Conservation (phyloP, 2,329 filamentous ascomycete species). For the Xylaria sp. region DNA sequence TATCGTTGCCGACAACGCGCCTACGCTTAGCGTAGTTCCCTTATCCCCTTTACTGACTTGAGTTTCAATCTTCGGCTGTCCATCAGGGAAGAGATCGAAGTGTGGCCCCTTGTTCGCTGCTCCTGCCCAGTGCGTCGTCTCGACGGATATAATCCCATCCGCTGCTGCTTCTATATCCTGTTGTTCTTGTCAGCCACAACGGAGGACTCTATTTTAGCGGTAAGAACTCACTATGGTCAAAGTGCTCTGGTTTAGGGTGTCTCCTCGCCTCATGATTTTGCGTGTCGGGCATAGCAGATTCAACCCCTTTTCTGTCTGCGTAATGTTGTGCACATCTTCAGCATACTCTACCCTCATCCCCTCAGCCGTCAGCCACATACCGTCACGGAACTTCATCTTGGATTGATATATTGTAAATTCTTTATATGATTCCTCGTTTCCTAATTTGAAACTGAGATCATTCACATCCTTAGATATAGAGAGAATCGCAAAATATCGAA, state of each 20-base stretch:
- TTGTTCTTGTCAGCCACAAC: conserved; percentile 26
- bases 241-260: conserved; percentile 66
- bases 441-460: not conserved
- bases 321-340: conserved; percentile 69
- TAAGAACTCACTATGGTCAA: conserved; percentile 58
- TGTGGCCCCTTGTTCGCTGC: conserved; percentile 62
- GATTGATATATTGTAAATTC: not conserved
- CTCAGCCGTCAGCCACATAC: conserved; percentile 73
- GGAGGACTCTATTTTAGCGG: not conserved
- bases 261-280: conserved; percentile 63
- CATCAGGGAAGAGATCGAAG: conserved; percentile 67
- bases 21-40: conserved; percentile 62
- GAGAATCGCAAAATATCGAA: conserved; percentile 14
- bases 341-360: conserved; percentile 71
- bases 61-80: conserved; percentile 55
- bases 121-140: conserved; percentile 68
- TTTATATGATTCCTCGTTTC: not conserved
- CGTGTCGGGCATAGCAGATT: conserved; percentile 67
- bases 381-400: conserved; percentile 70
- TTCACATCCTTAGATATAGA: conserved; percentile 10
- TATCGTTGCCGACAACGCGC: conserved; percentile 63
- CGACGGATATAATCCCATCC: conserved; percentile 69
- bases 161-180: conserved; percentile 66
- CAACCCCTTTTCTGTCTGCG: conserved; percentile 59
- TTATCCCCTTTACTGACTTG: conserved; percentile 55